A percentile compares a stretch with the other conserved stretches of the same genome.
Evolutionary conservation across 2,329 filamentous ascomycete species (phyloP).

Genomic region (Colletotrichum lindemuthianum): DNA sequence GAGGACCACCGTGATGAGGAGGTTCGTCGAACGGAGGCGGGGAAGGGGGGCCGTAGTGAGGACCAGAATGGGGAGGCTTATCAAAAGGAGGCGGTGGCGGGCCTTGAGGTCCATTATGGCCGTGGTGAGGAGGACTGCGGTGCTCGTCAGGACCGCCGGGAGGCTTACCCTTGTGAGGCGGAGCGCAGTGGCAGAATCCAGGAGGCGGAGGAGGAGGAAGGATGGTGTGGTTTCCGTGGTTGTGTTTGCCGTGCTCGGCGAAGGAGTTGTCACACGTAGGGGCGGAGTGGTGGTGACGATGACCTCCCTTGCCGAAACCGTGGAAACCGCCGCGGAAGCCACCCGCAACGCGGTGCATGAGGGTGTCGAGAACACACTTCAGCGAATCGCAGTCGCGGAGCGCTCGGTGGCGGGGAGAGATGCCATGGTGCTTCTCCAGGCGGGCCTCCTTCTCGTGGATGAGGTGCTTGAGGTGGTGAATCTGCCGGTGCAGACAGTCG

Average conservation of each 20-base stretch:
- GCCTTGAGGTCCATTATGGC: conserved; percentile 40
- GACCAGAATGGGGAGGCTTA: conserved; percentile 14
- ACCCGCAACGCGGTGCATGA: conserved; percentile 51
- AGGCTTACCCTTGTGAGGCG: conserved; percentile 38
- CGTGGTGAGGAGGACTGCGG: conserved; percentile 39
- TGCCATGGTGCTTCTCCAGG: conserved; percentile 48
- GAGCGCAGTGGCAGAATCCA: conserved; percentile 44
- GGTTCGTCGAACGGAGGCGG: conserved; percentile 7
- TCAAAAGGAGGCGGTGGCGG: conserved; percentile 25
- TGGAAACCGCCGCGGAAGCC: conserved; percentile 22
- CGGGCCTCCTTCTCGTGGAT: conserved; percentile 55
- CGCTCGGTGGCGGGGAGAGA: conserved; percentile 33
- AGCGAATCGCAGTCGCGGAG: conserved; percentile 51
- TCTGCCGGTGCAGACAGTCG: conserved; percentile 53
- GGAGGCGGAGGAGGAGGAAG: conserved; percentile 39
- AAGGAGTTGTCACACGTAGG: conserved; percentile 32
- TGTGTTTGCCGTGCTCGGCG: conserved; percentile 39
- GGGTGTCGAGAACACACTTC: conserved; percentile 54
- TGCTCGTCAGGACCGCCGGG: conserved; percentile 30
- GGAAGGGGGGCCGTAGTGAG: conserved; percentile 10
- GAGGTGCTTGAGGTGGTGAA: conserved; percentile 52
- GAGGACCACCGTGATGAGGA: neutral
- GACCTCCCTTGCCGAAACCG: conserved; percentile 8
- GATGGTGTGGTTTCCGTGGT: conserved; percentile 40
- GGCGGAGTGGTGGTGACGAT: neutral